Evolutionary conservation across 2,329 filamentous ascomycete genomes (phyloP).

Genomic region (Beauveria caledonica): DNA sequence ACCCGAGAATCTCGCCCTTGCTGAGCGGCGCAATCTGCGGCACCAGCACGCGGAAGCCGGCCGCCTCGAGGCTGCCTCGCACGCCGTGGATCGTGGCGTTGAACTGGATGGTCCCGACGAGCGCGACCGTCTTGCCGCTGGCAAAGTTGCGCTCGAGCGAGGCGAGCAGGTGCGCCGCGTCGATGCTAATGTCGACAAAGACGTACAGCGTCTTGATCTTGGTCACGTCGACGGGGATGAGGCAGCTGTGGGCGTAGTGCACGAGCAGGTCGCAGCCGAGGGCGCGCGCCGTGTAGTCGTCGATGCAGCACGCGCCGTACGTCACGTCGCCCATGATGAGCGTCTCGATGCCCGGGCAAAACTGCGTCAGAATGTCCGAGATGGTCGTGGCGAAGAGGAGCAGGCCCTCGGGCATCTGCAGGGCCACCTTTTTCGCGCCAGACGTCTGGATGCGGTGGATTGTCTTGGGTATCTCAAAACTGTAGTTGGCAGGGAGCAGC

Average conservation of each 20-base stretch:
- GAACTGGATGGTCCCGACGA: slow-evolving; percentile 97
- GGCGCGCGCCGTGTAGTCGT: slow-evolving; percentile 92
- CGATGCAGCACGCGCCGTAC: slow-evolving; percentile 96
- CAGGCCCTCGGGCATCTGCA: slow-evolving; percentile 96
- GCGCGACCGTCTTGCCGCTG: slow-evolving; percentile 75
- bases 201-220: slow-evolving; percentile 97
- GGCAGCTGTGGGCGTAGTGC: slow-evolving; percentile 93
- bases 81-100: slow-evolving; percentile 93
- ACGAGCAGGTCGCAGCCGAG: slow-evolving; percentile 90
- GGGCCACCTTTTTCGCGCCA: slow-evolving; percentile 71
- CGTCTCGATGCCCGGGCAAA: slow-evolving; percentile 85
- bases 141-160: slow-evolving; percentile 85
- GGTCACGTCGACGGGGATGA: slow-evolving; percentile 93
- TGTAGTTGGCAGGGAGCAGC: slow-evolving; percentile 90
- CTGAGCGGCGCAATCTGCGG: slow-evolving; percentile 90
- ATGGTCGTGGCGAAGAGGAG: slow-evolving; percentile 95
- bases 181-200: slow-evolving; percentile 96
- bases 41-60: slow-evolving; percentile 77
- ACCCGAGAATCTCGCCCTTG: slow-evolving; percentile 91
- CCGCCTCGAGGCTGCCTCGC: slow-evolving; percentile 65
- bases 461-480: slow-evolving; percentile 96
- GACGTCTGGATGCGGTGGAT: slow-evolving; percentile 85
- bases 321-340: slow-evolving; percentile 99
- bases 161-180: slow-evolving; percentile 76
- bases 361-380: slow-evolving; percentile 89